Evolutionary conservation across 129 eudicot genomes (phyloP), one percentile per base, ranked within the genome.

Genomic region (Ambrosia artemisiifolia): DNA sequence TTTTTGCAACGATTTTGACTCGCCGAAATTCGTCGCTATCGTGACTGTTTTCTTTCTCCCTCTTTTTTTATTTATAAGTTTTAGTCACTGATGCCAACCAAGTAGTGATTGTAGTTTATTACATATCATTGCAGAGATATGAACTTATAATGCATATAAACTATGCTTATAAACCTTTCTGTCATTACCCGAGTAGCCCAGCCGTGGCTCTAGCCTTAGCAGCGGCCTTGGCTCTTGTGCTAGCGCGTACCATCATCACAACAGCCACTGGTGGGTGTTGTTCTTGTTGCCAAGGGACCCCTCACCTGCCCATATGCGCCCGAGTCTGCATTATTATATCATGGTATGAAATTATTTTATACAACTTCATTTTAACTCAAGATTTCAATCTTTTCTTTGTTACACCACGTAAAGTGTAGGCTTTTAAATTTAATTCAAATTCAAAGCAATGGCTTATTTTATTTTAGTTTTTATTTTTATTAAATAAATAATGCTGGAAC

Each of bases 181-280:
- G 80, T 5, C 55, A 35, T 34, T 47, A 60, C 55, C 75, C 80
- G 14, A 69, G 69, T 2, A 76, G 80, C 59, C 75, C 80, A 36
- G 54, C 75, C 70, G 68, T 76, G 69, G 69, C 69, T 4, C 62
- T 68, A 18, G 80, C 75, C 14, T 10, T 69, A 33, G 80, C 63
- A 12, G 80, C 75, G 5, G 3, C 67, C 3, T 75, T 48, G 63
- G 80, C 54, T 59, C 75, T 76, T 34, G 64, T 47, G 8, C 2
- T 69, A 24, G 80, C 75, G 40, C 80, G 63, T 11, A 28, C 10
- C n/a, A 61, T 76, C 44, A 36, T 76, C 38, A 69, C 75, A 1
- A 20, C 55, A 9, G 18, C 70, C 11, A 69, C 63, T 3, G 80
- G 75, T 24, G 70, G 80, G 32, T 76, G 75, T 57, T 76, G 80